phyloP scores from a whole-genome alignment of 2,329 filamentous ascomycete genomes.

The Colletotrichum aenigma region DNA sequence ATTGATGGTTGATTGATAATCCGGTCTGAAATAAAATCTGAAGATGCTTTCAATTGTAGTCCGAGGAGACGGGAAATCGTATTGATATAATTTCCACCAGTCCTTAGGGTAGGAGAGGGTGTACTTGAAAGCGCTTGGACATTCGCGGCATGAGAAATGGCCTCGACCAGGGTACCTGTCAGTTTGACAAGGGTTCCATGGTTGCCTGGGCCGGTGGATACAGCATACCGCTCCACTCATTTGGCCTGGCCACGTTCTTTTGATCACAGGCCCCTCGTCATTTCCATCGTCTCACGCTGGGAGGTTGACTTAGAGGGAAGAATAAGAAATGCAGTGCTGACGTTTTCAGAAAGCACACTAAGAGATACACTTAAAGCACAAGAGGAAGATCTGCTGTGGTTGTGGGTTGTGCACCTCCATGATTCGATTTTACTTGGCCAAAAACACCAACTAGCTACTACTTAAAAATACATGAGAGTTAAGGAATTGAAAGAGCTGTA shows the following conservation, averaged over 20 bases:
- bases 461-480: not conserved
- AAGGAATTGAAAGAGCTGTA: rapidly evolving
- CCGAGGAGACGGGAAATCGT: not conserved
- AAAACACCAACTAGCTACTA: not conserved
- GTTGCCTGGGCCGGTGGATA: not conserved
- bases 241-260: not conserved
- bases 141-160: not conserved
- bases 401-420: not conserved
- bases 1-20: not conserved
- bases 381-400: not conserved
- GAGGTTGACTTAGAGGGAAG: not conserved
- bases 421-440: not conserved
- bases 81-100: not conserved
- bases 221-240: not conserved
- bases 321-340: not conserved
- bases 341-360: not conserved
- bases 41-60: not conserved
- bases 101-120: not conserved
- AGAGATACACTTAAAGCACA: not conserved
- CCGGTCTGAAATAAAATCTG: rapidly evolving
- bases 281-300: not conserved
- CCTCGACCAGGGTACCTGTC: not conserved
- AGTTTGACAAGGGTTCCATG: not conserved
- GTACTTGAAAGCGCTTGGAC: not conserved
- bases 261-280: not conserved